phyloP scores from a whole-genome alignment of 305 asterid genomes.

The Petunia hybrid region DNA sequence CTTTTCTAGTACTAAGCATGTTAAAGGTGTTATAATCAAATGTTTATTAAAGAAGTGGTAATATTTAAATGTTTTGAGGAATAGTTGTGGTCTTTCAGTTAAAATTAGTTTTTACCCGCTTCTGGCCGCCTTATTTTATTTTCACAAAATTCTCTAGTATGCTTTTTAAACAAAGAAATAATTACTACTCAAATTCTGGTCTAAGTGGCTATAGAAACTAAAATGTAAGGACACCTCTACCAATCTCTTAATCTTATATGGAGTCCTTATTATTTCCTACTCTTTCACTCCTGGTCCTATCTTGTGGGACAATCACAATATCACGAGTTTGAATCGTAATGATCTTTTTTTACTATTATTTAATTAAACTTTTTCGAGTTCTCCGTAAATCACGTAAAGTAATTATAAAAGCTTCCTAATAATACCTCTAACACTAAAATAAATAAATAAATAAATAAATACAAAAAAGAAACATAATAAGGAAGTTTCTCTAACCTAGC shows the following conservation, averaged over 20 bases:
- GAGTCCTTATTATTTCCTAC: background rate
- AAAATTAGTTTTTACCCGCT: background rate
- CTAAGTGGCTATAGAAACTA: background rate
- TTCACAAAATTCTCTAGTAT: background rate
- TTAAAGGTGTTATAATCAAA: background rate
- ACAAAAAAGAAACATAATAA: background rate
- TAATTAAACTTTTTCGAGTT: background rate
- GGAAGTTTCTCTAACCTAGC: background rate
- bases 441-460: too few species aligned
- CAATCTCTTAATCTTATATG: background rate
- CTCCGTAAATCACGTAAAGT: background rate
- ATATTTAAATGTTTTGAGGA: background rate
- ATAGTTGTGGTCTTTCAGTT: background rate
- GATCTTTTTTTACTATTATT: background rate
- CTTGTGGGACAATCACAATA: background rate
- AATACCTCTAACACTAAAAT: background rate
- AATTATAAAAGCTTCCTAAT: background rate
- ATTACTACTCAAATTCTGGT: background rate
- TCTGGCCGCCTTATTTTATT: background rate
- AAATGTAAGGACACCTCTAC: background rate
- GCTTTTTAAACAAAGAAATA: background rate
- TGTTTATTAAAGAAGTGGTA: background rate
- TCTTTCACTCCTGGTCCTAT: background rate
- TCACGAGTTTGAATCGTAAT: background rate
- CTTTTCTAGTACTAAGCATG: background rate